Evolutionary conservation across 73 alveolate species (phyloP), one percentile per base, ranked within the genome.

Genomic region (Symbiodinium pilosum): DNA sequence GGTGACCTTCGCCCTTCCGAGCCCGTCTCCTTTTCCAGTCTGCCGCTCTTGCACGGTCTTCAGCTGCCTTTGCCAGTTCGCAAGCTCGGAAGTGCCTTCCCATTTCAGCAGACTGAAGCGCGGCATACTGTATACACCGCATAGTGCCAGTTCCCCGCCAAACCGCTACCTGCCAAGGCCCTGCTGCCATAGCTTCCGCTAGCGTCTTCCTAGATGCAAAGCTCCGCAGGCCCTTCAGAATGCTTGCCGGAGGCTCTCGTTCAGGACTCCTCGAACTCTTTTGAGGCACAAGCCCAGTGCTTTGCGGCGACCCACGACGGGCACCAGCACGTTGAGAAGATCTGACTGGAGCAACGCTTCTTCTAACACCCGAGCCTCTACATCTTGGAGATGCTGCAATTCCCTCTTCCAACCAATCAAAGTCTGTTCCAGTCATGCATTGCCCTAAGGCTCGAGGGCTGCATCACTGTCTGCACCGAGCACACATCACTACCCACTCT

Each of bases 141-240:
- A 59, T 36, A 18, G 94, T 87, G 21, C 73, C 69, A 4, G 81
- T 64, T 5, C 94, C 94, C 39, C 94, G 94, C 94, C 94, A 87
- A 9, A 85, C 39, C 41, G 43, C 43, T 36, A 87, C 94, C 85
- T 87, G 94, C n/a, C 85, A 87, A n/a, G 81, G 38, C 43, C 94
- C 94, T 26, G 94, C 94, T 1, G 94, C 94, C 24, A 56, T 38
- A 28, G 94, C 94, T 59, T 87, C 94, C 26, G 94, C 94, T 32
- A 87, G 77, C 9, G 94, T 87, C 94, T 87, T 87, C 21, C 94
- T 26, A 18, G 85, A 87, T 21, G 85, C 68, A 41, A 20, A 1
- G 47, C 64, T 36, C 30, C 64, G 59, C 36, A 83, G 91, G 40
- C 59, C 43, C 24, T 18, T 51, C 69, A 51, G 68, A 0, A 24